Conservation (phyloP, 2,329 filamentous ascomycete genomes). For the Fusarium sp. region DNA sequence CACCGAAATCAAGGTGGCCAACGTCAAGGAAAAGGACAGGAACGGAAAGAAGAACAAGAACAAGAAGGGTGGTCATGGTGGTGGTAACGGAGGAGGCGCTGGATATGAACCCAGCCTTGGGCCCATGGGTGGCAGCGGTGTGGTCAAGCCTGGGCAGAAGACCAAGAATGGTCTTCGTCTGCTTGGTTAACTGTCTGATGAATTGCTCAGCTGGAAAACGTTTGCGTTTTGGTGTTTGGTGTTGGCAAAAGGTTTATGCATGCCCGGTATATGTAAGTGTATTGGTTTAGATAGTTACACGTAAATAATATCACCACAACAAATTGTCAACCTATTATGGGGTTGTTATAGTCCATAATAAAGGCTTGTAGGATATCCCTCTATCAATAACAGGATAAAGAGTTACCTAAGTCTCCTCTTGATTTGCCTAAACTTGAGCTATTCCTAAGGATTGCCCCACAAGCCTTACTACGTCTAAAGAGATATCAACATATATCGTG, state of each 20-base stretch:
- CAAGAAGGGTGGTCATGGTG: conserved; percentile 47
- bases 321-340: not conserved
- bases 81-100: conserved; percentile 43
- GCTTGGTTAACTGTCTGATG: conserved; percentile 58
- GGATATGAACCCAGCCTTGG: conserved; percentile 64
- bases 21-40: conserved; percentile 69
- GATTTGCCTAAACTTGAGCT: no score
- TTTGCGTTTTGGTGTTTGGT: conserved; percentile 30
- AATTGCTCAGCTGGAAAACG: not conserved
- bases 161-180: conserved; percentile 74
- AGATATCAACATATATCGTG: conserved; percentile 1
- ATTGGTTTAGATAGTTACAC: not conserved
- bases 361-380: no score
- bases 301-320: not conserved
- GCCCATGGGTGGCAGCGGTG: conserved; percentile 60
- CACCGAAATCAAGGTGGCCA: conserved; percentile 86
- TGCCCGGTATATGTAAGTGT: conserved; percentile 13
- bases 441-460: no score
- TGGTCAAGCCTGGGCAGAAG: conserved; percentile 72
- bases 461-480: no score
- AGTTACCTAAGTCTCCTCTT: no score
- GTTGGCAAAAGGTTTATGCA: conserved; percentile 25
- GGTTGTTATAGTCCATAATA: not conserved
- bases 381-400: no score
- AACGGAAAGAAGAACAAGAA: conserved; percentile 52